Percentiles rank a stretch among this genome's conserved stretches.
These are phyloP conservation scores for Aspergillus fructus DNA, from an alignment of 2,329 filamentous ascomycete genomes.

Conservation along the genomic window DNA sequence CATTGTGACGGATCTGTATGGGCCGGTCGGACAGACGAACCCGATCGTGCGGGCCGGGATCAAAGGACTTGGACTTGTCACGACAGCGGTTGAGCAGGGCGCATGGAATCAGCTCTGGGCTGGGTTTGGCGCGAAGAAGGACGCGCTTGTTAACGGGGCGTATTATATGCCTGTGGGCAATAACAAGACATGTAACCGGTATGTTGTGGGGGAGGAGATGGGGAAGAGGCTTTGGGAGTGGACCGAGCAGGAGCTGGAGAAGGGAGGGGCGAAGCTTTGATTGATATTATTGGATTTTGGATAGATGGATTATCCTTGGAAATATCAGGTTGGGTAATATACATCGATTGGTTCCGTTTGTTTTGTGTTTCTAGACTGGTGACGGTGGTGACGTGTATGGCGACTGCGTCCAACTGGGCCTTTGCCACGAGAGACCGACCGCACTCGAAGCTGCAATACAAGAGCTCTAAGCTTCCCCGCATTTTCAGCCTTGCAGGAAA, in stretches of 20 bases:
- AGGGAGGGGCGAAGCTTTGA: background rate
- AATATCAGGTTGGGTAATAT: too few relatives aligned
- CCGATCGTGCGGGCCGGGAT: slow-evolving; percentile 8
- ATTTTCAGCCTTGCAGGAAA: background rate
- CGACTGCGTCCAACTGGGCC: background rate
- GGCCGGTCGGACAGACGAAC: slow-evolving; percentile 15
- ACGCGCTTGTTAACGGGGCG: slow-evolving; percentile 26
- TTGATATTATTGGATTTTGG: background rate
- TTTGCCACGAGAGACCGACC: background rate
- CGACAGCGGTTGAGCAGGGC: slow-evolving; percentile 22
- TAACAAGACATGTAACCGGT: slow-evolving; percentile 26
- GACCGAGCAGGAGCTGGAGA: slow-evolving; percentile 30
- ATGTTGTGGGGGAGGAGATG: slow-evolving; percentile 24
- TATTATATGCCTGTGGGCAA: slow-evolving; percentile 33
- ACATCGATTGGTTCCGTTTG: background rate
- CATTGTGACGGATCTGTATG: slow-evolving; percentile 35
- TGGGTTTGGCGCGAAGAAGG: slow-evolving; percentile 24
- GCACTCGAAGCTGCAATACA: too few relatives aligned
- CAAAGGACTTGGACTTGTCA: slow-evolving; percentile 17
- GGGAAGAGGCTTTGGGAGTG: slow-evolving; percentile 34
- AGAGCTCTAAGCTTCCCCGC: background rate
- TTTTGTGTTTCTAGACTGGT: background rate
- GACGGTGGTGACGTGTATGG: slow-evolving; percentile 4
- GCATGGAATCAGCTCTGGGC: slow-evolving; percentile 32
- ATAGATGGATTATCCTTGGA: background rate